Evolutionary conservation across 1,284 basidiomycete species (phyloP), one percentile per base, ranked within the genome.

Genomic region (Anthracocystis walkeri): DNA sequence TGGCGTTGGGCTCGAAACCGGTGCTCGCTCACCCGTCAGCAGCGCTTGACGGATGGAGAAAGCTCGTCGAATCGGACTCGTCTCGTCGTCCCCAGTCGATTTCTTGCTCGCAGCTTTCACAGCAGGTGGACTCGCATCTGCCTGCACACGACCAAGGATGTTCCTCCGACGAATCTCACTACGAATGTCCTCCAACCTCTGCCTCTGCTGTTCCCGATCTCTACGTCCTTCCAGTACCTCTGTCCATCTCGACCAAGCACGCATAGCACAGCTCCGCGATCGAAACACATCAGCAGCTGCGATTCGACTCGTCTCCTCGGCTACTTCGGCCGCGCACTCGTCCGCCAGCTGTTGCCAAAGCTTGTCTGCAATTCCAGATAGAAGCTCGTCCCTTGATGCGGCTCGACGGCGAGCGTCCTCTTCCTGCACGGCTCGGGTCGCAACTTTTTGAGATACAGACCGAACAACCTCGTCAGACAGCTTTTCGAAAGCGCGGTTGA

Each of bases 41-140:
- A 72, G 57, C 14, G 65, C 42, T 35, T 67, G 64, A 10, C 59
- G 64, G 35, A 67, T 66, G 3, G 70, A 67, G 10, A 68, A 61
- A 11, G 58, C 65, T 14, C 42, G 49, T 40, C 51, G 51, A 18
- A 61, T 55, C 1, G 54, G 61, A 46, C 61, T 64, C 29, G 57
- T 42, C 31, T 58, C 55, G 16, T 29, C 29, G 8, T 21, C 12
- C 11, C n/a, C 44, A 25, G 3, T 29, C 10, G 55, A n/a, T 12
- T 10, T 10, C 44, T 59, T 51, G 44, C n/a, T 40, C 4, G 16
- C 18, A 16, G 14, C 51, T 11, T 54, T 42, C 14, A 41, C 38
- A 33, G 29, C n/a, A 7, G 51, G 40, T 7, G 56, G 14, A 18
- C 33, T 50, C n/a, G 41, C 53, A 25, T 65, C 54, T 4, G 49